Evolutionary conservation across 75 land plant genomes (phyloP).

Genomic region (Gnetum montanum): DNA sequence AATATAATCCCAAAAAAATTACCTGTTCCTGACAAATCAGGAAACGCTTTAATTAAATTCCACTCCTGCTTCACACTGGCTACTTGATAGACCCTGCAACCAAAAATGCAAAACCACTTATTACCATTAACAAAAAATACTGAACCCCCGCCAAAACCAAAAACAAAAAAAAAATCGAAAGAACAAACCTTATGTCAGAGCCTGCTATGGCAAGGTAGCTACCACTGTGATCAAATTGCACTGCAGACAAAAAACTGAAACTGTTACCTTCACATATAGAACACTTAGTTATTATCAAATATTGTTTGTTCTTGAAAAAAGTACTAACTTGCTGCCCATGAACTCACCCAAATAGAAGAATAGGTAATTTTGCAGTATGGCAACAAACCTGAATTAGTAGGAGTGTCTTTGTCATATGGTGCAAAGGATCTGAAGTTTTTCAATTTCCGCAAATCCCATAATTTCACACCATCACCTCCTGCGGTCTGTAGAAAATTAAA

Average conservation of each 20-base stretch:
- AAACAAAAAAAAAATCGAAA: background rate
- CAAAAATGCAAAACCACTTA: background rate
- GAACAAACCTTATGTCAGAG: slow-evolving; percentile 72
- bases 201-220: slow-evolving; percentile 87
- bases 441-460: slow-evolving; percentile 96
- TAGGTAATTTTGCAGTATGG: too few species aligned
- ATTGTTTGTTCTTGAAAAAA: too few species aligned
- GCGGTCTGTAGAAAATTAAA: slow-evolving; percentile 80
- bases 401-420: slow-evolving; percentile 63
- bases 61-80: slow-evolving; percentile 91
- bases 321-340: too few species aligned
- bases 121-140: background rate
- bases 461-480: slow-evolving; percentile 91
- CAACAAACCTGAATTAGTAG: slow-evolving; percentile 74
- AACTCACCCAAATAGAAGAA: too few species aligned
- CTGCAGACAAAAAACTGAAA: slow-evolving; percentile 47
- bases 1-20: too few species aligned
- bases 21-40: slow-evolving; percentile 99
- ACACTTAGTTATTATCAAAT: too few species aligned
- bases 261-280: too few species aligned
- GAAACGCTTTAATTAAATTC: slow-evolving; percentile 78
- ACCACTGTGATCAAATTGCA: slow-evolving; percentile 93
- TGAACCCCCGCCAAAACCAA: background rate
- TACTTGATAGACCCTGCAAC: slow-evolving; percentile 74
- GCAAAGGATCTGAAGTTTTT: slow-evolving; percentile 79